Conservation (phyloP, 2,329 filamentous ascomycete genomes). For the Talaromyces sp. region DNA sequence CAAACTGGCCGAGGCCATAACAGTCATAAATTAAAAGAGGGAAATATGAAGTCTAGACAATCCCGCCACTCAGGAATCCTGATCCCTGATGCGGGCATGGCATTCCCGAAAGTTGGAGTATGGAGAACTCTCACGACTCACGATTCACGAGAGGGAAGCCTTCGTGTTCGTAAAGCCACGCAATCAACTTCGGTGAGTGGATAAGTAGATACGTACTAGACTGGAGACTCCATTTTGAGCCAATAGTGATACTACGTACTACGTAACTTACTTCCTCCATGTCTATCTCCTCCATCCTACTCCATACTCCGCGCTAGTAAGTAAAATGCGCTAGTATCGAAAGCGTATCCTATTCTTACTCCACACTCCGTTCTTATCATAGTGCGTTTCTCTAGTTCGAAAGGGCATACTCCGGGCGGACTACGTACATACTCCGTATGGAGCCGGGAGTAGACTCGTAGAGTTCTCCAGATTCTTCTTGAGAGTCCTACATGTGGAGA, state of each 20-base stretch:
- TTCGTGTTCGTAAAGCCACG: not conserved
- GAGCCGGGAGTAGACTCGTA: not conserved
- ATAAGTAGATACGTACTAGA: not conserved
- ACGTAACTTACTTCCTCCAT: no score
- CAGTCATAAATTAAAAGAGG: not conserved
- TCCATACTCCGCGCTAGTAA: not conserved
- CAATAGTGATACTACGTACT: not conserved
- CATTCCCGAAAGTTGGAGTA: not conserved
- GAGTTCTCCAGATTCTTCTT: not conserved
- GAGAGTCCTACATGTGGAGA: not conserved
- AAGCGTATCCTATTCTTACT: constrained; percentile 2
- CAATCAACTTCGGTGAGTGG: constrained; percentile 8
- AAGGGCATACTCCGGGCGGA: no score
- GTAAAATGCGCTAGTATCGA: not conserved
- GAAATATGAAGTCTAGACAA: not conserved
- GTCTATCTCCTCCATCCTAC: no score
- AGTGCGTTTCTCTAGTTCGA: not conserved
- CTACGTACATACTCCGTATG: no score
- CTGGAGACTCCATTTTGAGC: not conserved
- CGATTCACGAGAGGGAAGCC: not conserved
- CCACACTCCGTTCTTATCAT: constrained; percentile 9
- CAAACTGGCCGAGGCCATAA: not conserved
- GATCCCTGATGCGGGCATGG: not conserved
- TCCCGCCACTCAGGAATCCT: not conserved
- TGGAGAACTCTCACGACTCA: not conserved